These are phyloP conservation scores for Apiospora malaysiana DNA, from an alignment of 2,329 filamentous ascomycete species.

Conservation along the genomic window DNA sequence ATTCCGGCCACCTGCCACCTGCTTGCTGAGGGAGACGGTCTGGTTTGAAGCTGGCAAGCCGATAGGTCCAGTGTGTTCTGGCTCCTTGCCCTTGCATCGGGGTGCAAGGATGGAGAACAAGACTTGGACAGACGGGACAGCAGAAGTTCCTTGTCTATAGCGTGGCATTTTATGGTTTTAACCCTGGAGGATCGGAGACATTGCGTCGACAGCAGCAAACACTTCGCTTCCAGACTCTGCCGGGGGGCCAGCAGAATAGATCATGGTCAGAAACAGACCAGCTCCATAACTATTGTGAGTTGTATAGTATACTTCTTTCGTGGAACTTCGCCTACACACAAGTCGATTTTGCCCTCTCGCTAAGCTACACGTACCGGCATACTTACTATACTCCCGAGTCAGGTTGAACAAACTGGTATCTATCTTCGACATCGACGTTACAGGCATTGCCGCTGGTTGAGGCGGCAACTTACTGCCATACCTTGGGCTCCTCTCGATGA, in stretches of 20 bases:
- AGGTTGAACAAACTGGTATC: neutral
- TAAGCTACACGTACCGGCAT: neutral
- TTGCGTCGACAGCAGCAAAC: neutral
- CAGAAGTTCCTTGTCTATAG: neutral
- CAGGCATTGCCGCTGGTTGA: neutral
- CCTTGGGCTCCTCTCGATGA: neutral
- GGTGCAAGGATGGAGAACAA: neutral
- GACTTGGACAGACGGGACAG: neutral
- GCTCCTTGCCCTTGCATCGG: conserved; percentile 12
- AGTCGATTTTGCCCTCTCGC: neutral
- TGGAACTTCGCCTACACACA: neutral
- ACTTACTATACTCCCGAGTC: neutral
- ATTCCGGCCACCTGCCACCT: neutral
- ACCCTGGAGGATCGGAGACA: conserved; percentile 9
- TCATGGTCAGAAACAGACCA: neutral
- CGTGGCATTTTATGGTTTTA: conserved; percentile 17
- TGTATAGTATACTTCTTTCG: neutral
- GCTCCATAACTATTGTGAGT: neutral
- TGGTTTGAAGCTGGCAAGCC: neutral
- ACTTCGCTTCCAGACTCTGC: neutral
- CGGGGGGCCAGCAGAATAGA: neutral
- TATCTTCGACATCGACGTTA: conserved; percentile 1
- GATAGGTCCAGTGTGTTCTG: conserved; percentile 11
- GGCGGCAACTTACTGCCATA: neutral
- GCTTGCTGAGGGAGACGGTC: conserved; percentile 4